Evolutionary conservation across 495 filamentous ascomycete genomes (phyloP).

Genomic region (Podospora pseudocomata): DNA sequence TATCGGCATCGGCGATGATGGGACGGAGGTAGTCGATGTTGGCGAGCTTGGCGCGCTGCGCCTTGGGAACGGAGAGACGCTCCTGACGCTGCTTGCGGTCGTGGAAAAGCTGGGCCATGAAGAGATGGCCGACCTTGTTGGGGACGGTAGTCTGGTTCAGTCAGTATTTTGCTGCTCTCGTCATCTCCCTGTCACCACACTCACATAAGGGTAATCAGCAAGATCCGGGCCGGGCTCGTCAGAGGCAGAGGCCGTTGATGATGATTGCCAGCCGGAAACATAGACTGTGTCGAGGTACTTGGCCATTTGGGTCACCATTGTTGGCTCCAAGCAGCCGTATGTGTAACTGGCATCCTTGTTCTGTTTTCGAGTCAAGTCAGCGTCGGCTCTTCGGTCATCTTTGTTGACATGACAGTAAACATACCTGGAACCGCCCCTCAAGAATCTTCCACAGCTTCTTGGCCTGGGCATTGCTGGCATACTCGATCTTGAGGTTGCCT

Average conservation of each 20-base stretch:
- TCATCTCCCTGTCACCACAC: slow-evolving; percentile 26
- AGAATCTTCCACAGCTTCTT: slow-evolving; percentile 95
- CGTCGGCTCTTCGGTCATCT: not conserved
- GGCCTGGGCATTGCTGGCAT: slow-evolving; percentile 77
- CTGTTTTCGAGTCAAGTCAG: slow-evolving; percentile 40
- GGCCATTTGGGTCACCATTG: slow-evolving; percentile 98
- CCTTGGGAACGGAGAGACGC: slow-evolving; percentile 72
- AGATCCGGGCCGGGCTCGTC: slow-evolving; percentile 97
- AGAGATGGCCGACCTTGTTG: slow-evolving; percentile 95
- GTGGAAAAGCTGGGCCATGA: slow-evolving; percentile 98
- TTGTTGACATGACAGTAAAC: slow-evolving; percentile 16
- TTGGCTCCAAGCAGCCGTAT: slow-evolving; percentile 95
- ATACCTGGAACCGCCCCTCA: slow-evolving; percentile 77
- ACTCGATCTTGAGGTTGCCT: slow-evolving; percentile 86
- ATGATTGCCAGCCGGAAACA: slow-evolving; percentile 98
- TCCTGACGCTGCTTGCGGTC: slow-evolving; percentile 98
- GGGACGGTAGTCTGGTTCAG: slow-evolving; percentile 80
- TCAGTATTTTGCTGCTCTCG: slow-evolving; percentile 8
- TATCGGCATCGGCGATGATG: slow-evolving; percentile 96
- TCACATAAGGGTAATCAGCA: slow-evolving; percentile 94
- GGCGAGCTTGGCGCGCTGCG: slow-evolving; percentile 66
- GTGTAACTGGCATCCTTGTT: slow-evolving; percentile 83
- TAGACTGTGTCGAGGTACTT: slow-evolving; percentile 98
- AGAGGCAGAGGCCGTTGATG: slow-evolving; percentile 87
- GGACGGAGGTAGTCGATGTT: slow-evolving; percentile 93